These are phyloP conservation scores for Apostasia ramifera DNA, from an alignment of 106 monocot genomes.

Conservation along the genomic window DNA sequence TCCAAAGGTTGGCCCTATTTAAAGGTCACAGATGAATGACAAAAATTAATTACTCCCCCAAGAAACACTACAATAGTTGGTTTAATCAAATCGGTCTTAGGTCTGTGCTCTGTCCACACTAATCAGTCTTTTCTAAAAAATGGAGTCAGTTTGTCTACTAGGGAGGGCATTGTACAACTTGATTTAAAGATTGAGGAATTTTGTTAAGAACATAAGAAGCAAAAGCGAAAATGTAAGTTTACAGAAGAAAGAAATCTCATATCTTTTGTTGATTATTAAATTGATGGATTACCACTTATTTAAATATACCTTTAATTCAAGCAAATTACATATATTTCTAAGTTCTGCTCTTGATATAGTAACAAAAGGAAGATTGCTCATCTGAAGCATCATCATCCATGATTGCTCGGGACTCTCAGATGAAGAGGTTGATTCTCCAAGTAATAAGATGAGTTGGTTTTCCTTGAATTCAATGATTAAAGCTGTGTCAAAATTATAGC, in stretches of 20 bases:
- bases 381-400: conserved; percentile 75
- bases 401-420: conserved; percentile 51
- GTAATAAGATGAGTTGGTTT: conserved; percentile 65
- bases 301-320: conserved; percentile 50
- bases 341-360: conserved; percentile 30
- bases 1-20: background rate
- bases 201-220: no score
- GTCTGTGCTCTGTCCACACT: no score
- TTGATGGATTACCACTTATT: background rate
- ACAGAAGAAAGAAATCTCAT: no score
- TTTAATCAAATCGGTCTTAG: no score
- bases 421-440: conserved; percentile 43
- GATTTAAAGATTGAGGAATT: no score
- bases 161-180: no score
- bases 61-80: no score
- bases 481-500: background rate
- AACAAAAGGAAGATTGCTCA: conserved; percentile 41
- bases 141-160: no score
- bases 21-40: no score
- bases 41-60: no score
- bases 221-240: no score
- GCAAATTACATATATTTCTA: conserved; percentile 41
- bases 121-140: no score
- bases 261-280: background rate
- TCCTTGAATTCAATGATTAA: conserved; percentile 47